Evolutionary conservation across 169 alveolate genomes (phyloP).

Genomic region (Cyclospora cayetanensis): DNA sequence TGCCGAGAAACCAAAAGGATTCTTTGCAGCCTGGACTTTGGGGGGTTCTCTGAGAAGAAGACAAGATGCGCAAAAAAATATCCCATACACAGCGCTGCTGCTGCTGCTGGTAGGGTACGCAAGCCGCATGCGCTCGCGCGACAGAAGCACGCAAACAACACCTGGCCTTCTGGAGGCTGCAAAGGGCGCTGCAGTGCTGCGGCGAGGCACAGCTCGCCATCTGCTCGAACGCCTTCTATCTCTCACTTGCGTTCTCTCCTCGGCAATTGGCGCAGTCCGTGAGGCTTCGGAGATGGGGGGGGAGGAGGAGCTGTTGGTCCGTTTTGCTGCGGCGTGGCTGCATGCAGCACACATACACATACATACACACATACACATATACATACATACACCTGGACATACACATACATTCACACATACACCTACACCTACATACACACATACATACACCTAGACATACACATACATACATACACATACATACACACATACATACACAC

Average conservation of each 20-base stretch:
- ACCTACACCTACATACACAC: too few relatives aligned
- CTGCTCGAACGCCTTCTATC: background rate
- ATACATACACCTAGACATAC: too few relatives aligned
- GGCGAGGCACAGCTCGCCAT: background rate
- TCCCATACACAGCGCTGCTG: background rate
- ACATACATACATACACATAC: too few relatives aligned
- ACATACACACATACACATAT: too few relatives aligned
- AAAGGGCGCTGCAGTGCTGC: background rate
- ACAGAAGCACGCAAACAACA: background rate
- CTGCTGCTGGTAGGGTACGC: conserved; percentile 10
- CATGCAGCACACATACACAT: too few relatives aligned
- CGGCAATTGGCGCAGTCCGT: background rate
- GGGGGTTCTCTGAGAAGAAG: conserved; percentile 41
- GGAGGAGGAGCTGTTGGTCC: background rate
- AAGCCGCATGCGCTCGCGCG: background rate
- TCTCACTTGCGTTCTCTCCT: conserved; percentile 32
- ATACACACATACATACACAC: too few relatives aligned
- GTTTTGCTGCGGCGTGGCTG: background rate
- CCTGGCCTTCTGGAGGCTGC: background rate
- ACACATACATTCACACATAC: too few relatives aligned
- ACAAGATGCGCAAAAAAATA: background rate
- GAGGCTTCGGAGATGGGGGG: conserved; percentile 4
- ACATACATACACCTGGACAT: too few relatives aligned
- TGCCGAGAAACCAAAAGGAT: conserved; percentile 44
- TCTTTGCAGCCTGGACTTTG: conserved; percentile 49